Conservation (phyloP, 371 early-diverging fungal species). For the Mucor velutinosus region DNA sequence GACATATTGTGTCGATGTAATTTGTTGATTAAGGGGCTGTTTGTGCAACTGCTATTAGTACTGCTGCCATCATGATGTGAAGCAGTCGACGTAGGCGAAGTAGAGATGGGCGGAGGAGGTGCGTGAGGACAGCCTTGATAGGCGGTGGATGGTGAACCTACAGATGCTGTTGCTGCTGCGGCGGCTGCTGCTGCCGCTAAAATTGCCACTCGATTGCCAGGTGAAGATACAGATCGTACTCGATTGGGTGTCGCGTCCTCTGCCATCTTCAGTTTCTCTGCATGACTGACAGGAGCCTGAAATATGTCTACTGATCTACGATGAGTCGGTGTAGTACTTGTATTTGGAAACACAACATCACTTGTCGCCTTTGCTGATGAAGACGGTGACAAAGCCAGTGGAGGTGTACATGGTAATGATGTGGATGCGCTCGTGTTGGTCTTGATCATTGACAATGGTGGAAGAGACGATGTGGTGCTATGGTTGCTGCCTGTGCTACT, state of each 20-base stretch:
- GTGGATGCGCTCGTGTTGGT: not conserved
- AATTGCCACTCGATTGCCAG: conserved; percentile 17
- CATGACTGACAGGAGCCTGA: conserved; percentile 15
- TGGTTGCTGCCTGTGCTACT: not conserved
- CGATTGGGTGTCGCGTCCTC: conserved; percentile 2
- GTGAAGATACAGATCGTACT: conserved; percentile 20
- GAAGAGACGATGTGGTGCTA: not conserved
- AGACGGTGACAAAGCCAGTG: conserved; percentile 17
- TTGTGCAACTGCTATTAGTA: not conserved
- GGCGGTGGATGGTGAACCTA: not conserved
- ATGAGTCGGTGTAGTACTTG: not conserved
- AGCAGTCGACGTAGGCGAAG: not conserved
- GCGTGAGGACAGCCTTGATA: not conserved
- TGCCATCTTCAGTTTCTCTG: conserved; percentile 8
- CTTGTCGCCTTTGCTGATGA: not conserved
- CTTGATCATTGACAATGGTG: not conserved
- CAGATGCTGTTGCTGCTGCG: not conserved
- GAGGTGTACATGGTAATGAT: conserved; percentile 19
- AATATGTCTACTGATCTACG: conserved; percentile 21
- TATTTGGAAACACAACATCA: not conserved
- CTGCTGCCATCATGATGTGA: not conserved
- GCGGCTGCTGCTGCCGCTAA: not conserved
- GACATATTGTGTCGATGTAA: not conserved
- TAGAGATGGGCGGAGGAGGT: not conserved
- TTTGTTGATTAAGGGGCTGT: not conserved